A percentile compares a stretch with the other conserved stretches of the same genome.
Conservation (phyloP, 805 yeast genomes). For the Clavispora asparagi region DNA sequence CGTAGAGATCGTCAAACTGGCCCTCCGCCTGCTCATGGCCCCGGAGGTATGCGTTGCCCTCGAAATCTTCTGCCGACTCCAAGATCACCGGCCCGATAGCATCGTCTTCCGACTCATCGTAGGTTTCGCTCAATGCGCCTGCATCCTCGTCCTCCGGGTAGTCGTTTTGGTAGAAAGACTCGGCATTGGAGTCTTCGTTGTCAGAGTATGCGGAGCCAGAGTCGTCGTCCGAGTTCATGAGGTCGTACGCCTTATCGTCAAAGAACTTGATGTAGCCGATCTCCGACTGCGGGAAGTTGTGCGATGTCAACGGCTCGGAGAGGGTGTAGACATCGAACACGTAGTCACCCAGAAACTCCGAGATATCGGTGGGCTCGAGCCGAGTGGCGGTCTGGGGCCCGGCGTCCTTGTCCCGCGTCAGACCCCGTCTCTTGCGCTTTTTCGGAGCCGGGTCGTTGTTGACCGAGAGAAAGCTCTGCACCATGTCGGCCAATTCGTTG, state of each 20-base stretch:
- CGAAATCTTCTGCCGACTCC: conserved; percentile 9
- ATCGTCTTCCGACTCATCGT: conserved; percentile 16
- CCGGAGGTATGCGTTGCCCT: conserved; percentile 11
- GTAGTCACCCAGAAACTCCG: conserved; percentile 47
- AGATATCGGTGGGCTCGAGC: not conserved
- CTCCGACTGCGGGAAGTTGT: conserved; percentile 42
- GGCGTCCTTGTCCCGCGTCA: not conserved
- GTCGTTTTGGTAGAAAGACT: conserved; percentile 85
- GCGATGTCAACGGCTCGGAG: conserved; percentile 37
- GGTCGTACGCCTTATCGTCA: conserved; percentile 49
- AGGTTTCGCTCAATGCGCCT: conserved; percentile 14
- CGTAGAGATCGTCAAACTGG: conserved; percentile 16
- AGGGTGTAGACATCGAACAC: conserved; percentile 80
- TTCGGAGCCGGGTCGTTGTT: conserved; percentile 15
- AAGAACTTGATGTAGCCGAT: conserved; percentile 52
- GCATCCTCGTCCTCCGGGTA: conserved; percentile 93
- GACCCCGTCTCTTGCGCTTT: conserved; percentile 9
- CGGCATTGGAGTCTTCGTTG: conserved; percentile 87
- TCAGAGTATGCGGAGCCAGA: conserved; percentile 43
- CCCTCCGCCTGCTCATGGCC: conserved; percentile 18
- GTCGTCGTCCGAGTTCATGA: conserved; percentile 35
- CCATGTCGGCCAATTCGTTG: conserved; percentile 70
- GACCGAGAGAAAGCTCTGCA: conserved; percentile 50
- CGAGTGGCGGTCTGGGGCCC: no score
- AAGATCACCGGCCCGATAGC: conserved; percentile 9